Evolutionary conservation across 2,329 filamentous ascomycete species (phyloP).

Genomic region (Catunica adiposa): DNA sequence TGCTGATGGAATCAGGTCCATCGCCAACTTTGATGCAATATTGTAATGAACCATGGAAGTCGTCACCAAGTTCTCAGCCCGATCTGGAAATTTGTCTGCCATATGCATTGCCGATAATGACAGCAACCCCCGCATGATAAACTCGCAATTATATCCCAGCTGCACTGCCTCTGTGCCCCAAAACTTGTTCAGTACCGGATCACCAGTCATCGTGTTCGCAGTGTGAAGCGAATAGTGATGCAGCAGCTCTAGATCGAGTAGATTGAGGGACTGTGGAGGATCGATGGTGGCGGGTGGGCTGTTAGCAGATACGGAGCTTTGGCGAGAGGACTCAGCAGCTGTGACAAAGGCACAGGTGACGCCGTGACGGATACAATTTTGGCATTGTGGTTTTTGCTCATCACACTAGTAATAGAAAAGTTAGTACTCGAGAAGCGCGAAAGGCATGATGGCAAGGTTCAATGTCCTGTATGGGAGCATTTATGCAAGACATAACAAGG

Average conservation of each 20-base stretch:
- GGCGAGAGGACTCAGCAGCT: constrained; percentile 11
- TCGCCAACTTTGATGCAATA: constrained; percentile 18
- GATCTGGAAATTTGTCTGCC: constrained; percentile 18
- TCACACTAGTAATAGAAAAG: constrained; percentile 16
- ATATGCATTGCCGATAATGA: constrained; percentile 34
- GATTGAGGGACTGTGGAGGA: constrained; percentile 19
- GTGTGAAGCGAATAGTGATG: constrained; percentile 36
- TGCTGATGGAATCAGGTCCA: constrained; percentile 17
- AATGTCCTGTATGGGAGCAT: too few relatives aligned
- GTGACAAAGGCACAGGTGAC: constrained; percentile 17
- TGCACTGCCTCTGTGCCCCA: constrained; percentile 32
- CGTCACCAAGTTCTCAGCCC: constrained; percentile 11
- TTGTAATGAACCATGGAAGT: constrained; percentile 19
- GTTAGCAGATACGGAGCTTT: constrained; percentile 9
- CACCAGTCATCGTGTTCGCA: constrained; percentile 27
- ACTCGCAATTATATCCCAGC: constrained; percentile 29
- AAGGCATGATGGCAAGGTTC: neutral
- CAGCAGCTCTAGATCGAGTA: constrained; percentile 33
- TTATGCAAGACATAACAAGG: neutral
- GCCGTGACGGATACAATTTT: constrained; percentile 18
- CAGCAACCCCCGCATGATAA: constrained; percentile 33
- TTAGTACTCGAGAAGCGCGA: neutral
- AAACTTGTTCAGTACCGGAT: constrained; percentile 26
- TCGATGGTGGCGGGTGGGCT: constrained; percentile 8
- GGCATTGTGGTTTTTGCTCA: constrained; percentile 18